These are phyloP conservation scores for Gaeumannomyces tritici DNA, from an alignment of 2,329 filamentous ascomycete species.

Conservation along the genomic window DNA sequence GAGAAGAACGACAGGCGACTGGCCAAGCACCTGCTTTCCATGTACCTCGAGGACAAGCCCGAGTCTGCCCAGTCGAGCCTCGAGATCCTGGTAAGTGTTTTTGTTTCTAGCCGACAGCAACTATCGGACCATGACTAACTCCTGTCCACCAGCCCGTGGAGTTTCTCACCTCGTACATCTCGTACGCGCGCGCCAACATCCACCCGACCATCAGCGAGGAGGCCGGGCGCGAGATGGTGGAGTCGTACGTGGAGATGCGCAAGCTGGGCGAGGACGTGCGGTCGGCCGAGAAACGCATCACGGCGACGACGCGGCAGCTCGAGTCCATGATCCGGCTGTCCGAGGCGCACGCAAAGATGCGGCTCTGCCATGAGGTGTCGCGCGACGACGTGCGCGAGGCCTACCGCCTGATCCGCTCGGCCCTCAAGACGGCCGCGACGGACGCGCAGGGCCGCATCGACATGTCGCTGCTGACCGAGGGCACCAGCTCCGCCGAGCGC, in stretches of 20 bases:
- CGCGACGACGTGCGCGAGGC: conserved; percentile 80
- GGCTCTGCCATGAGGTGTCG: conserved; percentile 67
- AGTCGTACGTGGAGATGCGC: conserved; percentile 89
- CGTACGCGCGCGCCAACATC: conserved; percentile 79
- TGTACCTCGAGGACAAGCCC: conserved; percentile 93
- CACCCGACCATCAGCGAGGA: conserved; percentile 73
- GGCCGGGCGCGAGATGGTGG: conserved; percentile 75
- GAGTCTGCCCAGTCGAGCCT: conserved; percentile 65
- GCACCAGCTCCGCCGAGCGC: conserved; percentile 81
- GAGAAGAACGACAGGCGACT: conserved; percentile 82
- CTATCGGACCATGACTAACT: background rate
- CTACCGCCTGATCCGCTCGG: conserved; percentile 83
- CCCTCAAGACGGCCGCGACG: conserved; percentile 94
- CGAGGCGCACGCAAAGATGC: conserved; percentile 98
- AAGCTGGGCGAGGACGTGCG: conserved; percentile 83
- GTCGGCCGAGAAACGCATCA: conserved; percentile 88
- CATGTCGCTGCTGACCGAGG: conserved; percentile 91
- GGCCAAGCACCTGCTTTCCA: conserved; percentile 84
- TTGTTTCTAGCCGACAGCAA: background rate
- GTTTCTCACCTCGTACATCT: conserved; percentile 94
- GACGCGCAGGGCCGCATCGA: conserved; percentile 89
- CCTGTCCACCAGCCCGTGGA: conserved; percentile 60
- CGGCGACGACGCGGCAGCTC: conserved; percentile 89
- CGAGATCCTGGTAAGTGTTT: conserved; percentile 66
- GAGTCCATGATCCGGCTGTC: conserved; percentile 97